Evolutionary conservation across 495 filamentous ascomycete genomes (phyloP).

Genomic region (Halenospora varia): DNA sequence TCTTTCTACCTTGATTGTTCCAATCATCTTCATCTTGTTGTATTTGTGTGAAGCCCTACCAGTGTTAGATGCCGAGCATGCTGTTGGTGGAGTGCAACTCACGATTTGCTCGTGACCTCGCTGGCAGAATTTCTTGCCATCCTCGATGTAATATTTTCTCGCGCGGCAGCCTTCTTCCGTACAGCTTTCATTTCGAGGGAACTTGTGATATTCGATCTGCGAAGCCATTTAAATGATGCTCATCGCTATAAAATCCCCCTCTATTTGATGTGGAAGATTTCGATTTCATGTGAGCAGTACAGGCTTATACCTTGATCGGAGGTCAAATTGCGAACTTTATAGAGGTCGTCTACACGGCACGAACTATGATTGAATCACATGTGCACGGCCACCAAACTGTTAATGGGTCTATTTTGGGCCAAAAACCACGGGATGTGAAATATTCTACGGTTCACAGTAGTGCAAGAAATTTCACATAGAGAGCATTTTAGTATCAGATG

Average conservation of each 20-base stretch:
- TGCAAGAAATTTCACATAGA: not conserved
- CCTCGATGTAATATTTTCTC: slow-evolving; percentile 56
- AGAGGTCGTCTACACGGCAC: too few relatives aligned
- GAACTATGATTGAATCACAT: too few relatives aligned
- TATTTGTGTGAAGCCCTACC: slow-evolving; percentile 46
- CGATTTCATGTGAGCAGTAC: too few relatives aligned
- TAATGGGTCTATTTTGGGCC: too few relatives aligned
- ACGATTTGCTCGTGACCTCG: slow-evolving; percentile 58
- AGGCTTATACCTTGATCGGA: too few relatives aligned
- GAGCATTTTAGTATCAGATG: not conserved
- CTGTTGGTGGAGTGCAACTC: not conserved
- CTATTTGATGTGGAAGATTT: not conserved
- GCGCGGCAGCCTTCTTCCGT: slow-evolving; percentile 63
- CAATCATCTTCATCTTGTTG: slow-evolving; percentile 77
- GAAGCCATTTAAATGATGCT: slow-evolving; percentile 13
- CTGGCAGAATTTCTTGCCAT: slow-evolving; percentile 62
- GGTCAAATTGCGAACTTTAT: too few relatives aligned
- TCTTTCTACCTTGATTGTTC: slow-evolving; percentile 57
- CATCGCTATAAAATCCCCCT: not conserved
- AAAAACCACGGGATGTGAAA: too few relatives aligned
- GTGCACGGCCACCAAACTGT: too few relatives aligned
- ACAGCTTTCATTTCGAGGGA: slow-evolving; percentile 45
- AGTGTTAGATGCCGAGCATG: not conserved
- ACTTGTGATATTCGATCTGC: slow-evolving; percentile 49
- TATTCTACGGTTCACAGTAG: not conserved